A percentile compares a stretch with the other conserved stretches of the same genome.
These are phyloP conservation scores for Blastomyces gilchristii DNA, from an alignment of 2,329 filamentous ascomycete species.

Conservation along the genomic window DNA sequence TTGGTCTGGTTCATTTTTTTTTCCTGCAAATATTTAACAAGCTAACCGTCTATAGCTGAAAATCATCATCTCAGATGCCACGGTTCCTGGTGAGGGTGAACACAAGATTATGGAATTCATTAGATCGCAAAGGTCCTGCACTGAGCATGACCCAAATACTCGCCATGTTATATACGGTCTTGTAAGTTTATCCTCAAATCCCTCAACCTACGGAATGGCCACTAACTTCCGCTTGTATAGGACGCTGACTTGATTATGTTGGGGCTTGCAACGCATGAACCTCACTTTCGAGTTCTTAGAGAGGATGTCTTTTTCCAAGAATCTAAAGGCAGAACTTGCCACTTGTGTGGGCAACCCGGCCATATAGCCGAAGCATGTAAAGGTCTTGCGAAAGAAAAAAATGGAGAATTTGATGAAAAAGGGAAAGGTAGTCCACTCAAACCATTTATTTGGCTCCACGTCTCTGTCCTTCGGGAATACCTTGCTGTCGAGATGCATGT, in stretches of 20 bases:
- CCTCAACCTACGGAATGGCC: not conserved
- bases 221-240: slow-evolving; percentile 25
- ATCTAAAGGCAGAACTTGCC: slow-evolving; percentile 69
- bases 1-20: slow-evolving; percentile 19
- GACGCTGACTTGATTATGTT: slow-evolving; percentile 99
- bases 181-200: slow-evolving; percentile 21
- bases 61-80: slow-evolving; percentile 96
- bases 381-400: slow-evolving; percentile 66
- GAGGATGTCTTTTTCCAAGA: slow-evolving; percentile 96
- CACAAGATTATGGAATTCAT: slow-evolving; percentile 99
- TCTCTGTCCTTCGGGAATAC: slow-evolving; percentile 84
- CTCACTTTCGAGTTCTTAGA: slow-evolving; percentile 88
- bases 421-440: slow-evolving; percentile 60
- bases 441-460: slow-evolving; percentile 97
- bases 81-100: slow-evolving; percentile 93
- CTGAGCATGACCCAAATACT: slow-evolving; percentile 91
- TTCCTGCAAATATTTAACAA: slow-evolving; percentile 3
- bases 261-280: slow-evolving; percentile 91
- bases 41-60: slow-evolving; percentile 51
- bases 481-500: slow-evolving; percentile 81
- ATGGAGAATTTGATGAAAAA: slow-evolving; percentile 73
- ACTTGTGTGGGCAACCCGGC: slow-evolving; percentile 81
- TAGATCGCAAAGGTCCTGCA: slow-evolving; percentile 79
- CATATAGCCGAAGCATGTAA: slow-evolving; percentile 81
- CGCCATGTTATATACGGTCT: slow-evolving; percentile 96